phyloP scores from a whole-genome alignment of 768 basidiomycete genomes.

The Termitomyces bulborhizus region DNA sequence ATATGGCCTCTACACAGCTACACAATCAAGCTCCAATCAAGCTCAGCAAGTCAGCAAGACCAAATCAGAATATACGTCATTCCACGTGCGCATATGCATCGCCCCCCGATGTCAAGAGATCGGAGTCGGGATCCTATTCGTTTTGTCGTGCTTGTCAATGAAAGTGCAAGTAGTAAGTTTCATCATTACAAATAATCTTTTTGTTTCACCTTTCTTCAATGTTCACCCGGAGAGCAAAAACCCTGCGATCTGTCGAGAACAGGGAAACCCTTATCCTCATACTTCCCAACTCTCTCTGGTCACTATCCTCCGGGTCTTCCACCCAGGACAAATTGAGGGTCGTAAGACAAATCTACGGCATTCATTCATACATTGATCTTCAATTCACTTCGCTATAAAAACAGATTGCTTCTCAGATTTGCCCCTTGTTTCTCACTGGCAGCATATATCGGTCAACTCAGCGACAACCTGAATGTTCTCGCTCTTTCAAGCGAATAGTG shows the following conservation, averaged over 20 bases:
- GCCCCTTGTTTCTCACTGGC: no score
- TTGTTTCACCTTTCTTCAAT: not conserved
- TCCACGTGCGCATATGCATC: not conserved
- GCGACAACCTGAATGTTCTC: not conserved
- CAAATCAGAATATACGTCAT: not conserved
- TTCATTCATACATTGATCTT: not conserved
- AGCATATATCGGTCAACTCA: not conserved
- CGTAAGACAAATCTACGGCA: not conserved
- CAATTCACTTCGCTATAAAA: not conserved
- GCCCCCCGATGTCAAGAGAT: not conserved
- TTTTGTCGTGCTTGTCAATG: not conserved
- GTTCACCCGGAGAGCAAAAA: not conserved
- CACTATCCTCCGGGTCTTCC: no score
- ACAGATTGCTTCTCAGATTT: not conserved
- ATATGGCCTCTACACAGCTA: not conserved
- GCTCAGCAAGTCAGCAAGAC: no score
- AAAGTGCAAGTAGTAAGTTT: not conserved
- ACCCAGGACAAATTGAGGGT: no score
- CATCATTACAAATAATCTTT: not conserved
- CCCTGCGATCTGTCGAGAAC: not conserved
- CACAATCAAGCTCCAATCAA: no score
- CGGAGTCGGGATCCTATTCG: no score
- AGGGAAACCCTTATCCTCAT: not conserved
- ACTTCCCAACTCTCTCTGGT: not conserved
- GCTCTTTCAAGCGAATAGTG: not conserved